phyloP scores from a whole-genome alignment of 2,329 filamentous ascomycete genomes.

The Elsinoe ampelina region DNA sequence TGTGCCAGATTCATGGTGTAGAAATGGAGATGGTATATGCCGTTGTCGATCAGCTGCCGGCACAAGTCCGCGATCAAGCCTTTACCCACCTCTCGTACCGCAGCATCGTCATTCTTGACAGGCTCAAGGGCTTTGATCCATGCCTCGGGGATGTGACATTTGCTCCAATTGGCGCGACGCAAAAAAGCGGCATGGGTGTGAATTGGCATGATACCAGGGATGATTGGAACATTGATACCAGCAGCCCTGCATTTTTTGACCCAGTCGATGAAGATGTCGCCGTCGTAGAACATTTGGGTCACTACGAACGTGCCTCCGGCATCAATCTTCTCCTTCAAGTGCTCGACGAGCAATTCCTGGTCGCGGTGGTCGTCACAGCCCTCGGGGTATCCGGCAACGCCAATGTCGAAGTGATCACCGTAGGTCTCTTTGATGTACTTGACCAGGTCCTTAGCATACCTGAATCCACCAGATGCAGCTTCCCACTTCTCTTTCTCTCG shows the following conservation, averaged over 20 bases:
- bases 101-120: conserved; percentile 92
- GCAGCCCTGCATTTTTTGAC: conserved; percentile 73
- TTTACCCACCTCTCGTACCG: conserved; percentile 83
- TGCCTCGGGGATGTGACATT: conserved; percentile 67
- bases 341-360: conserved; percentile 73
- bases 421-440: conserved; percentile 71
- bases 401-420: conserved; percentile 90
- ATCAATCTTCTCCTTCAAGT: conserved; percentile 95
- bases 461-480: conserved; percentile 75
- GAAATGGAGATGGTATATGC: conserved; percentile 82
- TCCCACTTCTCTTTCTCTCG: conserved; percentile 91
- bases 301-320: conserved; percentile 89
- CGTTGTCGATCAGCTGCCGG: conserved; percentile 69
- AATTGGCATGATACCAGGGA: conserved; percentile 87
- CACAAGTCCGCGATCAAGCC: conserved; percentile 83
- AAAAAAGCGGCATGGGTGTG: conserved; percentile 91
- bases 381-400: conserved; percentile 93
- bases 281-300: conserved; percentile 99
- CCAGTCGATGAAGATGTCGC: conserved; percentile 89
- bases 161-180: conserved; percentile 82
- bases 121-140: conserved; percentile 81
- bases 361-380: conserved; percentile 89
- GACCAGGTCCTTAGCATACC: conserved; percentile 85
- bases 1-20: conserved; percentile 99
- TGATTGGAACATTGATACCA: conserved; percentile 74